Conservation (phyloP, 2,329 filamentous ascomycete species). For the Verruconis gallopava region DNA sequence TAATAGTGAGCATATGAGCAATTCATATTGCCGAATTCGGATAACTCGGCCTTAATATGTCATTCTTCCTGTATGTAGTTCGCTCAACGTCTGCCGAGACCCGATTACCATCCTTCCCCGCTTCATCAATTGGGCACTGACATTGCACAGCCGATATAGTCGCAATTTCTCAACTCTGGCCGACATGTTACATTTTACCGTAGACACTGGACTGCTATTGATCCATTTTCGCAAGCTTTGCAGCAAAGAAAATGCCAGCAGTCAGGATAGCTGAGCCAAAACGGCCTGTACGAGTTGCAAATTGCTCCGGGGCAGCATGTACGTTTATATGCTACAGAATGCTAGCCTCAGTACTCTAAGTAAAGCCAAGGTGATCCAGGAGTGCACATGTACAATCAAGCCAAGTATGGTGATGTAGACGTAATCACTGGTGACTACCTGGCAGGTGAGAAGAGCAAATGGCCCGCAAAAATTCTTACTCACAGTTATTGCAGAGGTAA, state of each 20-base stretch:
- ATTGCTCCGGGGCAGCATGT: background rate
- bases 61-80: no score
- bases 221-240: no score
- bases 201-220: no score
- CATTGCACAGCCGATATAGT: no score
- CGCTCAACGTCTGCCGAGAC: no score
- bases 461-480: background rate
- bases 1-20: no score
- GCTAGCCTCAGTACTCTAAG: background rate
- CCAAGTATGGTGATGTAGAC: constrained; percentile 2
- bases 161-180: no score
- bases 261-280: background rate
- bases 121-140: no score
- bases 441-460: background rate
- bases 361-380: background rate
- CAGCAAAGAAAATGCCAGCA: background rate
- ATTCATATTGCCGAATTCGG: no score
- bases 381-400: constrained; percentile 2
- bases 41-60: no score
- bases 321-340: background rate
- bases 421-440: constrained; percentile 7
- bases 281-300: background rate
- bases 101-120: no score
- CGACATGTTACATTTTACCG: no score
- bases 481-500: background rate